These are phyloP conservation scores for Periconia macrospinosa DNA, from an alignment of 2,329 filamentous ascomycete species.

Conservation along the genomic window DNA sequence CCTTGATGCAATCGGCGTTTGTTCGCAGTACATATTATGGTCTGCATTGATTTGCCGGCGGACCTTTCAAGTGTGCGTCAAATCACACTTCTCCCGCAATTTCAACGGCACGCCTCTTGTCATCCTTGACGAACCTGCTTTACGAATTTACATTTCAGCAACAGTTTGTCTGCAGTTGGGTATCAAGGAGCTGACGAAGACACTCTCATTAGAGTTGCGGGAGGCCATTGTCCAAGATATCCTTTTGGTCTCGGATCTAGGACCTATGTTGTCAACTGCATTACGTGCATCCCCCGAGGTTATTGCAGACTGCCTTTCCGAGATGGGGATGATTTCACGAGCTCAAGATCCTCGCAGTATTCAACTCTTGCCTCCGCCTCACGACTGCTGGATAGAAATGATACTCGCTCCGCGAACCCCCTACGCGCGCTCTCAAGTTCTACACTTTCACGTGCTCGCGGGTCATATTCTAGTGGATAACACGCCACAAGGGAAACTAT, in stretches of 20 bases:
- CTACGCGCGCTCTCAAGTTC: not conserved
- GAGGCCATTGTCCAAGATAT: not conserved
- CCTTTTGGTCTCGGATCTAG: not conserved
- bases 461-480: not conserved
- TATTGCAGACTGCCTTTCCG: not conserved
- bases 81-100: not conserved
- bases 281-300: not conserved
- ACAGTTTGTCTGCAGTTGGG: no score
- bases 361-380: no score
- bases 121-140: not conserved
- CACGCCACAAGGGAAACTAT: not conserved
- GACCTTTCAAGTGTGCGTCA: not conserved
- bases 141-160: no score
- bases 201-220: not conserved
- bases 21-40: not conserved
- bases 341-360: no score
- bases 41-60: not conserved
- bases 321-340: no score
- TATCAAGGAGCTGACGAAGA: not conserved
- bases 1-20: not conserved
- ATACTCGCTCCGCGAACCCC: not conserved
- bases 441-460: not conserved
- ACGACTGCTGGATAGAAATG: no score
- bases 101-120: not conserved
- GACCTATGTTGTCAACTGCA: not conserved